Evolutionary conservation across 495 filamentous ascomycete species (phyloP).

Genomic region (Daldinia vernicosa): DNA sequence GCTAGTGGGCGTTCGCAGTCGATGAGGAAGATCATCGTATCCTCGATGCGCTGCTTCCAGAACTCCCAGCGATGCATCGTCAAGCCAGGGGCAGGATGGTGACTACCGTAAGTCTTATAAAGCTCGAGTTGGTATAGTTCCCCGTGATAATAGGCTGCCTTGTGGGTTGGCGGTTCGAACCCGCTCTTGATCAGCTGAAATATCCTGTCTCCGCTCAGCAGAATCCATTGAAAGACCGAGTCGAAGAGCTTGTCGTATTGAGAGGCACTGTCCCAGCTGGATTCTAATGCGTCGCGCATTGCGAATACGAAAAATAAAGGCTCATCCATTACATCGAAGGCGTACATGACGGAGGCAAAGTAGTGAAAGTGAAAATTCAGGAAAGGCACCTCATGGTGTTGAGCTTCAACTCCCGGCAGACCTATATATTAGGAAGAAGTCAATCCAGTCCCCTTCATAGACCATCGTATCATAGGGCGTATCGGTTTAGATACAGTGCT

Average conservation of each 20-base stretch:
- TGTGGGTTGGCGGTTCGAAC: background rate
- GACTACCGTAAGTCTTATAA: background rate
- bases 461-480: background rate
- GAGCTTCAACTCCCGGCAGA: background rate
- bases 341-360: constrained; percentile 4
- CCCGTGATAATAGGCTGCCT: background rate
- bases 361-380: constrained; percentile 5
- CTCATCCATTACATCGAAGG: background rate
- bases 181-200: background rate
- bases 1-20: background rate
- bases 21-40: background rate
- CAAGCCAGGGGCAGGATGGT: background rate
- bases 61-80: constrained; percentile 12
- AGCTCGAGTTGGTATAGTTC: background rate
- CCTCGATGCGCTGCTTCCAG: constrained; percentile 6
- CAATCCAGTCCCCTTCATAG: background rate
- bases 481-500: background rate
- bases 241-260: background rate
- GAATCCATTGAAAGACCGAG: background rate
- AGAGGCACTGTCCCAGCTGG: background rate
- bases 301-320: constrained; percentile 9
- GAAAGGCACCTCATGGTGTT: background rate
- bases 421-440: background rate
- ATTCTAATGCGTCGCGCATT: constrained; percentile 21
- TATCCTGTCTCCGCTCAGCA: background rate